Evolutionary conservation across 768 basidiomycete genomes (phyloP), one percentile per base, ranked within the genome.

Genomic region (Sporobolomyces pararoseus): DNA sequence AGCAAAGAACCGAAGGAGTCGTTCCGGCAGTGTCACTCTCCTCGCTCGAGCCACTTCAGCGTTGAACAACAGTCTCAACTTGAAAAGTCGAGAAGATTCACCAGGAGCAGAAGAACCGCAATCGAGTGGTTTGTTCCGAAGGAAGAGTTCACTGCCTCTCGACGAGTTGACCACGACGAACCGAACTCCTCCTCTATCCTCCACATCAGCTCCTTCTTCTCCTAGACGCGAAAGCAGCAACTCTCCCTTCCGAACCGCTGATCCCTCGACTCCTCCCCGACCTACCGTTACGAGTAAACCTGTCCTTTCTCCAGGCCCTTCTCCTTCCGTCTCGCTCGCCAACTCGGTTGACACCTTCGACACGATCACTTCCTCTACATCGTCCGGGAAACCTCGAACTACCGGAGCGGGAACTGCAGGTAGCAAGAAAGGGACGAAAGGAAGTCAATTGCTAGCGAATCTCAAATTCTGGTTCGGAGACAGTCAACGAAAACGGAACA

Each of bases 401-500:
- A 9, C 39, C 34, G 82, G 49, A 83, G 79, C 77, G 46, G 79
- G 78, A 53, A 81, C 81, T 54, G 74, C 77, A 0, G 76, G 29
- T 1, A 37, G 57, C 37, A 80, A 60, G 32, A 81, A 78, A 74
- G 63, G 68, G 35, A 83, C 87, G 29, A 87, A 89, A 77, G 84
- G 89, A 42, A 89, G 90, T 12, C 91, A 89, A 77, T 78, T 98
- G 34, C 81, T 97, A 57, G 87, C 88, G 4, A 85, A 91, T 9
- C 91, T 98, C 80, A 85, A 90, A 52, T 83, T 88, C 70, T 92
- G 94, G 90, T 95, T 97, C 80, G 86, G 91, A 68, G 92, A 96
- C 70, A 93, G 93, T 72, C 74, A 75, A 23, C 84, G 84, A 73
- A 92, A 90, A 77, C 87, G 91, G 6, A 95, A 94, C 72, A 76